Evolutionary conservation across 495 filamentous ascomycete species (phyloP).

Genomic region (Talaromyces borbonicus): DNA sequence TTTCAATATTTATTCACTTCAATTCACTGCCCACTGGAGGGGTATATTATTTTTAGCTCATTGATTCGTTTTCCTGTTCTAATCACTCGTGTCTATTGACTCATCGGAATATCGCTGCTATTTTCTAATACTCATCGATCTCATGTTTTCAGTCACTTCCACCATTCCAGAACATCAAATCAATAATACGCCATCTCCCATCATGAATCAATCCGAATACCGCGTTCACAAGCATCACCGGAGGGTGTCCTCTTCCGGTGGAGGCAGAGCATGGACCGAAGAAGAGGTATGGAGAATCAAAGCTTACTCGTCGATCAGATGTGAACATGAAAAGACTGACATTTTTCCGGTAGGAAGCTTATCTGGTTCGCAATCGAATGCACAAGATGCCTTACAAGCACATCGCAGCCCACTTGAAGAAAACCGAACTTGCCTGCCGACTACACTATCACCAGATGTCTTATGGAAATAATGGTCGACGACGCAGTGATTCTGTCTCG

Average conservation of each 20-base stretch:
- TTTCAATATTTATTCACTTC: not conserved
- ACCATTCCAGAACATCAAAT: not conserved
- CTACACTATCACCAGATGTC: slow-evolving; percentile 78
- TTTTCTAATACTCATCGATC: not conserved
- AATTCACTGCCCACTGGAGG: slow-evolving; percentile 1
- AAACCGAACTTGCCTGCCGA: slow-evolving; percentile 77
- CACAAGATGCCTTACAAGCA: slow-evolving; percentile 88
- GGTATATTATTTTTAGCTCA: not conserved
- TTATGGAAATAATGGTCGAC: slow-evolving; percentile 66
- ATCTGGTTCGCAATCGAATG: slow-evolving; percentile 70
- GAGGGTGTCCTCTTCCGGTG: slow-evolving; percentile 57
- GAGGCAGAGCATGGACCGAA: slow-evolving; percentile 67
- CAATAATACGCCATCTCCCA: not conserved
- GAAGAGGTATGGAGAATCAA: slow-evolving; percentile 51
- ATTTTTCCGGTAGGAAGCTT: slow-evolving; percentile 51
- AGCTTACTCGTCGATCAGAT: no score
- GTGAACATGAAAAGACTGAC: not conserved
- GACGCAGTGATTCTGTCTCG: slow-evolving; percentile 53
- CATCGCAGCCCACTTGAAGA: slow-evolving; percentile 72
- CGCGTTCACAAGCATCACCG: slow-evolving; percentile 26
- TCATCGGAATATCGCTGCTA: no score
- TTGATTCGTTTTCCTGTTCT: slow-evolving; percentile 1
- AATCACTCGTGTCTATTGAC: no score
- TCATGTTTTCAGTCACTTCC: not conserved
- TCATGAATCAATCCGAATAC: slow-evolving; percentile 6